Evolutionary conservation across 768 basidiomycete species (phyloP), one percentile per base, ranked within the genome.

Genomic region (Boletus rex-veris): DNA sequence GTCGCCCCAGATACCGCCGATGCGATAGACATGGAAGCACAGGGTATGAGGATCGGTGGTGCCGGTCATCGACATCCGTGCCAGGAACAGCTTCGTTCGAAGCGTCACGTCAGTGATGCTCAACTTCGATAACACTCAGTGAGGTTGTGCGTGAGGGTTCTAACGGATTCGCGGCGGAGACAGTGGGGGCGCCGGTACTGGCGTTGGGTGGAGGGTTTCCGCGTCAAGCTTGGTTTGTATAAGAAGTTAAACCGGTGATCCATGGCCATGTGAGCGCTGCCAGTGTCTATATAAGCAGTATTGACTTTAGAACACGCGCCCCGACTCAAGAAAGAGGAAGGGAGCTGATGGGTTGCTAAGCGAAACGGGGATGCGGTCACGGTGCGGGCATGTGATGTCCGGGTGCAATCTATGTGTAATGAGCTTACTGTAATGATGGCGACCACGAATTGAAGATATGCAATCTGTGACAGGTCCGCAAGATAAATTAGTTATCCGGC

Each of bases 11-110:
- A 70, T 49, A 16, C 66, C 53, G 0, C 70, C 70, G 10, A 58
- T 48, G 1, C 66, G 62, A 48, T 70, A 70, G 45, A 70, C 53
- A 37, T 70, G 69, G 12, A 70, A 48, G 45, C 56, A 60, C 51
- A 60, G 21, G 5, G 64, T 54, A 24, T 12, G 45, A 8, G 50
- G 24, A 16, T 54, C 52, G 19, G 21, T 35, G 14, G 36, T 8
- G 11, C 33, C 33, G 33, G 33, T 10, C 33, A 14, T 14, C 11
- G 33, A 35, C 58, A 51, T 60, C 5, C 35, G 28, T 21, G 36
- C 40, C 16, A 15, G 18, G 24, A 53, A 45, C 30, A 4, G 45
- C 46, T 19, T 48, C 26, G 39, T 40, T 44, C 40, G 52, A 40
- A 53, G 41, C 8, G 35, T 30, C 42, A 38, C 64, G 47, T 12